A percentile compares a stretch with the other conserved stretches of the same genome.
Evolutionary conservation across 139 green algal species (phyloP).

Genomic region (Coelastrella sp.): DNA sequence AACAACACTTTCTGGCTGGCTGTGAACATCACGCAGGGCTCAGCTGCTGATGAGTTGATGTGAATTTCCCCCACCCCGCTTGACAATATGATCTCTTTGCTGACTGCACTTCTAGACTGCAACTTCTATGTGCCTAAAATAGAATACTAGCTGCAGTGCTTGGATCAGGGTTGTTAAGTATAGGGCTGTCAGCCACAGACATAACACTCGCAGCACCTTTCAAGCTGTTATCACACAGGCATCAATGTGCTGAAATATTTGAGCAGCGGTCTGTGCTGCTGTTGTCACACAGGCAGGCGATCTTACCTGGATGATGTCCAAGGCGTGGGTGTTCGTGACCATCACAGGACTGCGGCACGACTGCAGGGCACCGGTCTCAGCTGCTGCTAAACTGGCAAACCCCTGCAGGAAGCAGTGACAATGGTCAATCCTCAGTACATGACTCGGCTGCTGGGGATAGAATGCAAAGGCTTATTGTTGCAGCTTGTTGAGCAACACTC

Average conservation of each 20-base stretch:
- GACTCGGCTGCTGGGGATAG: too few relatives aligned
- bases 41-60: background rate
- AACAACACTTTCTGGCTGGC: background rate
- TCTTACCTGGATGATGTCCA: conserved; percentile 74
- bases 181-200: too few relatives aligned
- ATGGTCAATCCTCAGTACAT: background rate
- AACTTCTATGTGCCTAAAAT: too few relatives aligned
- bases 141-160: too few relatives aligned
- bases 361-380: conserved; percentile 43
- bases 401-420: background rate
- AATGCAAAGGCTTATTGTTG: too few relatives aligned
- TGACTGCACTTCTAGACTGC: background rate
- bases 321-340: conserved; percentile 58
- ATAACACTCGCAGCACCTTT: too few relatives aligned
- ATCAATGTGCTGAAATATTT: too few relatives aligned
- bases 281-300: background rate
- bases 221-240: too few relatives aligned
- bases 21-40: background rate
- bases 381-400: conserved; percentile 53
- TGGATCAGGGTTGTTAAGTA: too few relatives aligned
- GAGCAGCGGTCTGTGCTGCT: background rate
- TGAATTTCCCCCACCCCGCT: background rate
- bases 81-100: background rate
- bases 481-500: too few relatives aligned
- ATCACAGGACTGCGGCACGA: conserved; percentile 52